phyloP scores from a whole-genome alignment of 441 rosid species.

The Theobroma grandiflorum region DNA sequence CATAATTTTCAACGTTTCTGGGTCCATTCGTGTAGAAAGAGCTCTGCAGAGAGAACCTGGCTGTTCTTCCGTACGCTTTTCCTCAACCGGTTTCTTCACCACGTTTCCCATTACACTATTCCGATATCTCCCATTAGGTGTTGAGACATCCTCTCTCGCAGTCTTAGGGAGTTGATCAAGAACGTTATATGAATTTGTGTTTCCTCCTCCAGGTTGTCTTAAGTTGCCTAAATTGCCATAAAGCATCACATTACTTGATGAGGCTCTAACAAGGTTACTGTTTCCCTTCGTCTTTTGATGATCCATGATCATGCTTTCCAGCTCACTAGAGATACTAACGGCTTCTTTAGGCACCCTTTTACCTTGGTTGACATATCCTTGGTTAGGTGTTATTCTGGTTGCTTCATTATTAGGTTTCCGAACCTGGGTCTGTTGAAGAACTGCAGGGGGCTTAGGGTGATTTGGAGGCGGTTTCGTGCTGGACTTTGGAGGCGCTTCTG shows the following conservation, averaged over 20 bases:
- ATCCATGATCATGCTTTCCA: constrained; percentile 76
- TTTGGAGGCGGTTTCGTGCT: constrained; percentile 41
- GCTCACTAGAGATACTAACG: constrained; percentile 81
- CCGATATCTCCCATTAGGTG: constrained; percentile 43
- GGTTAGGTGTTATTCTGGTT: constrained; percentile 30
- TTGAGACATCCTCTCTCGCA: constrained; percentile 26
- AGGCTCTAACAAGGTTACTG: constrained; percentile 72
- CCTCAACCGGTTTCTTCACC: constrained; percentile 39
- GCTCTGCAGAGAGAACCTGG: constrained; percentile 80
- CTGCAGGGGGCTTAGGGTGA: constrained; percentile 37
- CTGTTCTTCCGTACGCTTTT: constrained; percentile 36
- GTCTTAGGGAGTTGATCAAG: constrained; percentile 35
- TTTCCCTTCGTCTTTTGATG: constrained; percentile 67
- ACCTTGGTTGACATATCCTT: constrained; percentile 40
- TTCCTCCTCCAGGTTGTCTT: constrained; percentile 53
- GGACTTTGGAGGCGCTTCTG: constrained; percentile 37
- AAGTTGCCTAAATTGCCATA: constrained; percentile 76
- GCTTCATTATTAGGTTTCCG: constrained; percentile 29
- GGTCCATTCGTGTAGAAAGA: constrained; percentile 93
- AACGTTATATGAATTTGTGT: constrained; percentile 25
- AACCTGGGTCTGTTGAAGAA: constrained; percentile 28
- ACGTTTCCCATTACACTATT: constrained; percentile 62
- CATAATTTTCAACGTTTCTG: constrained; percentile 88
- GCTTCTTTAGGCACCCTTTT: constrained; percentile 64
- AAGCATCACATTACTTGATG: constrained; percentile 87